These are phyloP conservation scores for Gaeumannomyces sp. DNA, from an alignment of 2,329 filamentous ascomycete genomes.

Conservation along the genomic window DNA sequence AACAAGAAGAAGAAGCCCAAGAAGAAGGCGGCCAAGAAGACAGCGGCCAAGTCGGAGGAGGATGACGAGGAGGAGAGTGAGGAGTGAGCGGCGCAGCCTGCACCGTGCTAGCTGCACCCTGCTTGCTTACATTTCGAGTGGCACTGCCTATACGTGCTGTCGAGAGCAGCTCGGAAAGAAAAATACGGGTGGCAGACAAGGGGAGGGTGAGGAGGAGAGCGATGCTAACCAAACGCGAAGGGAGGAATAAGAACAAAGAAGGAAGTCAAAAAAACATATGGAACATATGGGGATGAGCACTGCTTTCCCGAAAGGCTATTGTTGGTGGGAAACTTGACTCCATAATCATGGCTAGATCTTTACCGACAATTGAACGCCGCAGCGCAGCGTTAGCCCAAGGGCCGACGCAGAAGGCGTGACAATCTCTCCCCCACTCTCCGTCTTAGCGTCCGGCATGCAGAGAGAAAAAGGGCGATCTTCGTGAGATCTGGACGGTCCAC, in stretches of 20 bases:
- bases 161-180: neutral
- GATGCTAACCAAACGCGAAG: conserved; percentile 13
- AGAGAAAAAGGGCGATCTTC: neutral
- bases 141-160: neutral
- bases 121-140: neutral
- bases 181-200: neutral
- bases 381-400: neutral
- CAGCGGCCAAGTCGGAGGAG: conserved; percentile 30
- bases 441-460: neutral
- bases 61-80: conserved; percentile 29
- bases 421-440: neutral
- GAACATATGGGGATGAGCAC: neutral
- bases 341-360: neutral
- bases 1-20: conserved; percentile 91
- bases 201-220: neutral
- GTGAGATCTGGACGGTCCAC: neutral
- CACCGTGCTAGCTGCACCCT: conserved; percentile 10
- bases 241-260: conserved; percentile 11
- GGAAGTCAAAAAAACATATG: conserved; percentile 11
- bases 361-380: neutral
- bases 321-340: neutral
- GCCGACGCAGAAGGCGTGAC: neutral
- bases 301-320: neutral
- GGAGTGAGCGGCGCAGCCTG: conserved; percentile 25
- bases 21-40: conserved; percentile 56